These are phyloP conservation scores for Dactylellina sp. DNA, from an alignment of 2,329 filamentous ascomycete species.

Conservation along the genomic window DNA sequence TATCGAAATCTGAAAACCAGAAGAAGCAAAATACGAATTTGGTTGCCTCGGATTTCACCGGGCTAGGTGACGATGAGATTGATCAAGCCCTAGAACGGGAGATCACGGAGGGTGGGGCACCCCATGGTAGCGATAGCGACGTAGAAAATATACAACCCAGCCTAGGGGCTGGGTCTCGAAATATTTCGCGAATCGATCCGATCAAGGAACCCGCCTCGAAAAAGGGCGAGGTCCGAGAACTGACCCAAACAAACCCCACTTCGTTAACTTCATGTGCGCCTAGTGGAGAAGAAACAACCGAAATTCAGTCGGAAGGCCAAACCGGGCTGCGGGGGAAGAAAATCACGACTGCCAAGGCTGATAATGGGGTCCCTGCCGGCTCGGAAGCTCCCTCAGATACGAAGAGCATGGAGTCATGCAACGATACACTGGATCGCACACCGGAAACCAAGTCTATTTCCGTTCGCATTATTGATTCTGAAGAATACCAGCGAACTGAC, in stretches of 20 bases:
- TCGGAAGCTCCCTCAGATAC: not conserved
- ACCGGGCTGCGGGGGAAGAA: constrained; percentile 11
- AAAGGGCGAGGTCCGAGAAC: constrained; percentile 64
- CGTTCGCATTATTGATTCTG: not conserved
- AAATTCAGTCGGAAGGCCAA: constrained; percentile 37
- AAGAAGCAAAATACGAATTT: constrained; percentile 8
- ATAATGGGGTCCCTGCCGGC: not conserved
- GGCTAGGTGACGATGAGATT: constrained; percentile 72
- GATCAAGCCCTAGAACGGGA: constrained; percentile 75
- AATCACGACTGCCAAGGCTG: constrained; percentile 15
- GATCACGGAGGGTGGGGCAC: constrained; percentile 68
- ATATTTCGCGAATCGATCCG: constrained; percentile 62
- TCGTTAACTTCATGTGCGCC: constrained; percentile 56
- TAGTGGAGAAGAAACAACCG: constrained; percentile 34
- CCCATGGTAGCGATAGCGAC: constrained; percentile 61
- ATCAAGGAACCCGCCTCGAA: constrained; percentile 68
- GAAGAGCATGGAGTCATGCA: not conserved
- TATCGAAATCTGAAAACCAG: constrained; percentile 59
- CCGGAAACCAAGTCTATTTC: too few species aligned
- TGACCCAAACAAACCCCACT: constrained; percentile 65
- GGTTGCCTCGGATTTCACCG: not conserved
- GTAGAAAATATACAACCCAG: constrained; percentile 66
- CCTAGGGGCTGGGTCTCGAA: constrained; percentile 60
- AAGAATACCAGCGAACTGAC: not conserved
- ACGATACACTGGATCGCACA: too few species aligned